Base-by-base conservation (phyloP, 2,329 filamentous ascomycete species). In the Calonectria honghensis region DNA sequence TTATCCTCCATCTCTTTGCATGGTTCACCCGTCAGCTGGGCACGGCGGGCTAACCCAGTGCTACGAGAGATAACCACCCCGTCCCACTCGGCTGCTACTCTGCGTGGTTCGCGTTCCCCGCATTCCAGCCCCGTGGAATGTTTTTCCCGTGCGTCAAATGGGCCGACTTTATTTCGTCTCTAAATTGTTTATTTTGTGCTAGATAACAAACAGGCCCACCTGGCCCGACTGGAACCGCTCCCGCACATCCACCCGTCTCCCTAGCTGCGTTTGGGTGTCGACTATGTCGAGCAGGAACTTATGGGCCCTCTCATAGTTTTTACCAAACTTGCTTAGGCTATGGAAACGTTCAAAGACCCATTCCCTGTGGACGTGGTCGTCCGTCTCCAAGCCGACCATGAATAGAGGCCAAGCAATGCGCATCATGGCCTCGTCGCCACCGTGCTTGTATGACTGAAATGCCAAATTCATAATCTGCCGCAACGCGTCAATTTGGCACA, bases 351-450 rank as follows among this genome's bases (percentile, higher is more conserved):
- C 79, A 16, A 85, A 66, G 20, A 84, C 80, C 81, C 84, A 86
- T 11, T 82, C 80, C 6, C 81, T 82, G 32, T 85, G 81, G 6
- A 83, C 72, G 4, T 79, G 73, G 31, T 83, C 80, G 14, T 84
- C 79, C 6, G 84, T 85, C 73, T 85, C 83, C 9, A 86, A 74
- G 9, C 81, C 83, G 6, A 81, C 84, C n/a, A 84, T 79, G 69
- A 85, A 84, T 7, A 85, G 75, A 6, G 83, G 82, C 81, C 83
- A 85, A 0, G 83, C 82, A 20, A 85, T 78, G 45, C 82, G 79
- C 7, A 81, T 72, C 61, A 85, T 80, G 9, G 81, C 79, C n/a
- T 82, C 78, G 9, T 83, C 78, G 6, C 84, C 83, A 4, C 79
- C 79, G 63, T 85, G 81, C 48, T 81, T 83, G 59, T 81, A 83